Percentiles rank a stretch among this genome's conserved stretches.
Evolutionary conservation across 345 rosid species (phyloP).

Genomic region (Gossypium australe): DNA sequence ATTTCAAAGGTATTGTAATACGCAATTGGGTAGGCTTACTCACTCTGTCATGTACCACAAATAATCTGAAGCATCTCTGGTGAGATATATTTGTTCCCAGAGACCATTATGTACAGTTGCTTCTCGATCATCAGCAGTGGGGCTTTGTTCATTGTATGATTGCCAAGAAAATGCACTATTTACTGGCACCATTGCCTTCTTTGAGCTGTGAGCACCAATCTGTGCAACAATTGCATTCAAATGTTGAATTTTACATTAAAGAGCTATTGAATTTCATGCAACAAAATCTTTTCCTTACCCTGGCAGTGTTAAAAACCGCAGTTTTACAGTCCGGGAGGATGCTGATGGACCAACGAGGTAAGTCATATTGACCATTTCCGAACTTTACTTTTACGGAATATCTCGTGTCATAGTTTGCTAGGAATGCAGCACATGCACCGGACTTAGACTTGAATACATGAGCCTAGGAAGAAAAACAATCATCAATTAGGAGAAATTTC

Average conservation of each 20-base stretch:
- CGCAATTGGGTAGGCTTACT: conserved; percentile 22
- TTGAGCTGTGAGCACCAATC: conserved; percentile 62
- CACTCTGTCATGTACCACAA: conserved; percentile 95
- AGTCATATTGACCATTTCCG: conserved; percentile 41
- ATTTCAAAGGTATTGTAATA: neutral
- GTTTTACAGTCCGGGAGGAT: conserved; percentile 76
- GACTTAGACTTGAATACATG: conserved; percentile 48
- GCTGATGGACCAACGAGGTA: conserved; percentile 81
- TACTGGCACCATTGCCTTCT: conserved; percentile 56
- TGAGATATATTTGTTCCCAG: conserved; percentile 68
- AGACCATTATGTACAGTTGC: conserved; percentile 51
- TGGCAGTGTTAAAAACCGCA: conserved; percentile 65
- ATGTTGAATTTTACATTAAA: neutral
- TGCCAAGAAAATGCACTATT: conserved; percentile 56
- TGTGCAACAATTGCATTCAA: conserved; percentile 18
- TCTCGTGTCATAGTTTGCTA: conserved; percentile 52
- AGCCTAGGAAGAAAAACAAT: conserved; percentile 35
- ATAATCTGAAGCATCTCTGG: conserved; percentile 79
- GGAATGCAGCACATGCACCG: conserved; percentile 66
- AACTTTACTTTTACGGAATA: conserved; percentile 43
- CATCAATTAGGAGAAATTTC: neutral
- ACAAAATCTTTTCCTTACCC: conserved; percentile 31
- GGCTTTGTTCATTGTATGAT: conserved; percentile 57
- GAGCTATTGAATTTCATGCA: neutral
- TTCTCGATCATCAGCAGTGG: conserved; percentile 42